Evolutionary conservation across 306 rosid species (phyloP), one percentile per base, ranked within the genome.

Genomic region (Phaseolus lunatus): DNA sequence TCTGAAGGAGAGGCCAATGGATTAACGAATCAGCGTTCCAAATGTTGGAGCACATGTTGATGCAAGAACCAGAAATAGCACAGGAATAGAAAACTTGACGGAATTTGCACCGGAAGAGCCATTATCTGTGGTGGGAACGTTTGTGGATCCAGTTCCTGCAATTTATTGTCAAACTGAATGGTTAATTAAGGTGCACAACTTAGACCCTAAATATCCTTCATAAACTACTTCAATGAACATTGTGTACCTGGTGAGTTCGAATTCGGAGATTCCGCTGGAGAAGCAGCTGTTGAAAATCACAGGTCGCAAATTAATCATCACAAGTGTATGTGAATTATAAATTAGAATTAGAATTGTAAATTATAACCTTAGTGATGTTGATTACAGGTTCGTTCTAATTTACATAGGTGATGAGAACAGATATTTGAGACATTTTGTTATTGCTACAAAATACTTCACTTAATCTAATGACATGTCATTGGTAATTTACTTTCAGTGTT

Each of bases 251-350:
- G 83, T 67, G 98, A 87, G 71, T 4, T 52, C 49, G 89, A 75
- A 47, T 86, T 83, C 4, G 97, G 82, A 81, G 97, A 79, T 3
- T 80, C 88, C 7, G 94, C 72, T 15, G 97, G 96, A 45, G 98
- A 59, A 80, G 81, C 85, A 75, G 83, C 92, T 79, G 90, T 18
- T 10, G 43, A 24, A 7, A 80, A 50, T 41, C 61, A 84, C 68
- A 72, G 27, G 9, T 50, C 56, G 48, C 70, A 72, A 20, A 79
- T 81, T 59, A 83, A 65, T 64, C 4, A 59, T 29, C 10, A 27
- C 20, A 27, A 9, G 9, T 39, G 9, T 39, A 37, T 37, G 8
- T 7, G 43, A 37, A 37, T 2, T 37, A 37, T 2, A 37, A 37
- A 37, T 37, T 8, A 37, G 43, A 2, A 37, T 37, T 37, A 37